Evolutionary conservation across 306 rosid genomes (phyloP).

Genomic region (Fragaria ananassa): DNA sequence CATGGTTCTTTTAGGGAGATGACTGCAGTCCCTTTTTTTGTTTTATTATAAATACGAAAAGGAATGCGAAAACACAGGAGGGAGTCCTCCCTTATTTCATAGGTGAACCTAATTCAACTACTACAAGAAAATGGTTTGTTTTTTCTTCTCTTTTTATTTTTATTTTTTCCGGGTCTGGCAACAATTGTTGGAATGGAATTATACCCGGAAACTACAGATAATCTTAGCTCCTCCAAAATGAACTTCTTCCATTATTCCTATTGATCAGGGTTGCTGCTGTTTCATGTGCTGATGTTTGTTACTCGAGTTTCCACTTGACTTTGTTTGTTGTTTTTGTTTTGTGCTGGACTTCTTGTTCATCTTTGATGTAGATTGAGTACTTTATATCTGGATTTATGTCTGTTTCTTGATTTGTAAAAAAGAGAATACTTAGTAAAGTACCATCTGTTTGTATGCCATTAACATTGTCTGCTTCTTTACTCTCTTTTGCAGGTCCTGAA

Average conservation of each 20-base stretch:
- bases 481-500: slow-evolving; percentile 69
- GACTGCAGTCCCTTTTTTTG: background rate
- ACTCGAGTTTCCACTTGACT: background rate
- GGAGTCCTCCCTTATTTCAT: background rate
- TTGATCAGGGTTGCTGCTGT: background rate
- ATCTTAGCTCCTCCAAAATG: background rate
- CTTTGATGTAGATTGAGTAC: background rate
- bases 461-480: slow-evolving; percentile 5
- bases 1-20: background rate
- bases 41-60: background rate
- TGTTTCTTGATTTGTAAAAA: background rate
- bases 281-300: background rate
- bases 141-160: background rate
- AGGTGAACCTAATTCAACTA: background rate
- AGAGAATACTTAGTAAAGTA: background rate
- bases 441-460: slow-evolving; percentile 8
- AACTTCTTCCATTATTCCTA: background rate
- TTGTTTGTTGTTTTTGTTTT: background rate
- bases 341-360: background rate
- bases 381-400: slow-evolving; percentile 2
- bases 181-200: background rate
- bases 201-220: background rate
- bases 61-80: background rate
- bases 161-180: background rate
- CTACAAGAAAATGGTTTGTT: background rate